Evolutionary conservation across 129 eudicot species (phyloP).

Genomic region (Logfia minima): DNA sequence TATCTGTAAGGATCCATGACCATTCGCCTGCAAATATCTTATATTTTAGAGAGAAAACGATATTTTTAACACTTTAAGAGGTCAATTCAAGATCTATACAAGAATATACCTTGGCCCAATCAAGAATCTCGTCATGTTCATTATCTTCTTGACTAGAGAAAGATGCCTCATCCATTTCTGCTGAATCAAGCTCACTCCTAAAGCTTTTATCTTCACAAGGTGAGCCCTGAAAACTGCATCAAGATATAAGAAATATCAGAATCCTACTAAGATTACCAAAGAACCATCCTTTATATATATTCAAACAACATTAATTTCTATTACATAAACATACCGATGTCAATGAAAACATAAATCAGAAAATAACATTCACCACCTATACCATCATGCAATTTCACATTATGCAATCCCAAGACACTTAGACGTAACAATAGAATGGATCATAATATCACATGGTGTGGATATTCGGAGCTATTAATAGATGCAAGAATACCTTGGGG

Average conservation of each 20-base stretch:
- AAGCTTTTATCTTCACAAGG: constrained; percentile 70
- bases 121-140: constrained; percentile 74
- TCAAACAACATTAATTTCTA: constrained; percentile 1
- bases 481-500: constrained; percentile 58
- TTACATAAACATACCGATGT: background rate
- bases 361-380: constrained; percentile 7
- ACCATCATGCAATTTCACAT: constrained; percentile 10
- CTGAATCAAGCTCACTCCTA: constrained; percentile 70
- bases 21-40: constrained; percentile 57
- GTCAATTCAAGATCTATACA: constrained; percentile 12
- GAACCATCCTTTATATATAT: background rate
- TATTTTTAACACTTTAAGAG: constrained; percentile 10
- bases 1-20: constrained; percentile 82
- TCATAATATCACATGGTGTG: constrained; percentile 2
- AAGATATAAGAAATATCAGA: constrained; percentile 21
- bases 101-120: constrained; percentile 90
- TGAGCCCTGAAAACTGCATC: constrained; percentile 74
- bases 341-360: constrained; percentile 9
- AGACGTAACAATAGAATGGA: background rate
- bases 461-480: constrained; percentile 14
- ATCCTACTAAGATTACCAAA: background rate
- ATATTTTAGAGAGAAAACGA: constrained; percentile 1
- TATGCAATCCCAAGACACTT: constrained; percentile 1
- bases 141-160: constrained; percentile 79
- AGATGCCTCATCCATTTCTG: constrained; percentile 76